Base-by-base conservation (phyloP, 106 monocot species). In the Phalaenopsis equestris region DNA sequence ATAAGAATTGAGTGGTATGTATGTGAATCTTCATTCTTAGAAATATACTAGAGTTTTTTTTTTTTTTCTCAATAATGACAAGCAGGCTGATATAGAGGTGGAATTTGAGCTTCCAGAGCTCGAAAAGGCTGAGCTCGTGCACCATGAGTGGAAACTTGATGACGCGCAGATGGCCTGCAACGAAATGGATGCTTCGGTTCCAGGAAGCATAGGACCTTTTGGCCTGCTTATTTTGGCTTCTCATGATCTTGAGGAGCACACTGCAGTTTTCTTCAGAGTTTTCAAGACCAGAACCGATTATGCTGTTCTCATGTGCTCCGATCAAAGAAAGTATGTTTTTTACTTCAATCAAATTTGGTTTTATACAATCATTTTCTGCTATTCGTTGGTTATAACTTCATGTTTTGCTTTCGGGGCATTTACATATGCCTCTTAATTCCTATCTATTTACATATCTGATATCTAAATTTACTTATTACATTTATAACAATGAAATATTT, bases 61-160 rank as follows among this genome's bases (percentile, higher is more conserved):
- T 30, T 30, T 30, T 14, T 70, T 30, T 23, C 64, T 65, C 52
- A 52, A 52, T 12, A 10, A 52, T 52, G 2, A 55, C 41, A 8
- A 84, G 68, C 80, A 94, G 90, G 89, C 89, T 56, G 96, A 96
- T 79, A 89, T 93, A 9, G 93, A 93, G 68, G 85, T 88, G 43
- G 86, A 86, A 19, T 96, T 96, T 70, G 84, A 82, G 17, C 15
- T 96, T 49, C 47, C 83, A 70, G 78, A 74, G 49, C 57, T 96
- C 68, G 83, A 88, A 19, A 42, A 55, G 18, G 91, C 87, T 17
- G 91, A 96, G 72, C 72, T 57, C 37, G 83, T 89, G 24, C 76
- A 85, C 68, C 47, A 83, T 21, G 46, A 76, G 45, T 87, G 80
- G 84, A 21, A 55, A 8, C 52, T 88, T 42, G 84, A 89, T 24